Base-by-base conservation (phyloP, 148 eudicot species). In the Dysphania ambrosioides region DNA sequence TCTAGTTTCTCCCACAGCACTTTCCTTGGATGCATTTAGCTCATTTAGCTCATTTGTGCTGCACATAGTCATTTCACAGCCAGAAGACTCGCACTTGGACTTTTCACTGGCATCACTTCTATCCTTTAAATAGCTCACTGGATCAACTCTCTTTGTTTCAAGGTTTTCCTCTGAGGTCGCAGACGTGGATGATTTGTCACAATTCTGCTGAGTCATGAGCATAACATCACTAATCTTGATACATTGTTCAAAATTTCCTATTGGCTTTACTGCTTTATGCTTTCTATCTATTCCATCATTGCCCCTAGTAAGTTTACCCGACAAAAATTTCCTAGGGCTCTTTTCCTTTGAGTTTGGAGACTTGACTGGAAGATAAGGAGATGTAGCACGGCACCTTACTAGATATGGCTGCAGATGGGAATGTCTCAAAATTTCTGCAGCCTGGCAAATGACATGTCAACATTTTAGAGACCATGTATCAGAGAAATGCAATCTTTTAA, bases 91-190 rank as follows among this genome's bases (percentile, higher is more conserved):
- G 57, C 88, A 80, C 72, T 80, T 90, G 0, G 90, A 86, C 67
- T 74, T 91, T 60, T 87, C 97, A 73, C 87, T 82, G 55, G 81
- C 85, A 73, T 82, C 79, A 23, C 79, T 89, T 47, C 83, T 74
- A 77, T 82, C 88, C 42, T 82, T 82, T 5, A 84, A 82, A 68
- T 80, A 93, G 81, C 97, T 88, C 21, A 93, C 90, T 1, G 87
- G 90, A 82, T 94, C 98, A 67, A 94, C 96, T 76, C 90, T 79
- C 82, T 91, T 91, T 61, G 97, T 88, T 85, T 86, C 93, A 41
- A 88, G 95, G 71, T 79, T 83, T 73, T 90, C 86, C 19, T 84
- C 86, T 12, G 85, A 70, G 64, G 82, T 68, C 32, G 77, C 77
- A 0, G 84, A 70, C 23, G 81, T 73, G 34, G 86, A 72, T 51